Evolutionary conservation across 2,329 filamentous ascomycete genomes (phyloP).

Genomic region (Microsporum ferrugineum): DNA sequence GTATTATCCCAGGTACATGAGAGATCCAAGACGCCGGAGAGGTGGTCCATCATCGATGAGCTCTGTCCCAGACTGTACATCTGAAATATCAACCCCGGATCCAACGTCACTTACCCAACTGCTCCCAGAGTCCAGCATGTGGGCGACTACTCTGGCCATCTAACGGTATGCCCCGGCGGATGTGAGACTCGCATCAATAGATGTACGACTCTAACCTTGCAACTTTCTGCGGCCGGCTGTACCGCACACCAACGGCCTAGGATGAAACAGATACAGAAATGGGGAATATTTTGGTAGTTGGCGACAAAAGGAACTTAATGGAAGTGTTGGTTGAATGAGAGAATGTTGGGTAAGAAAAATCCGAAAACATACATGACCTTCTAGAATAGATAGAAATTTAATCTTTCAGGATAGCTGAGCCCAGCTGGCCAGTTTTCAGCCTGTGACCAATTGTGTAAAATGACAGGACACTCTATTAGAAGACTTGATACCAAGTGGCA

Average conservation of each 20-base stretch:
- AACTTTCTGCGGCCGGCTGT: background rate
- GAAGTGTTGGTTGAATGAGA: background rate
- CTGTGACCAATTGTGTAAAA: background rate
- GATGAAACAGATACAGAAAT: no score
- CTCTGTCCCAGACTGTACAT: background rate
- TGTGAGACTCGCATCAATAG: background rate
- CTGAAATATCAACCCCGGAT: background rate
- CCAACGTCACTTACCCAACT: background rate
- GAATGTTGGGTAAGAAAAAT: background rate
- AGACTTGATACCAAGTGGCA: background rate
- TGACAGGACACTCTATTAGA: background rate
- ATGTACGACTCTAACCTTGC: background rate
- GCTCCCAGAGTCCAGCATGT: background rate
- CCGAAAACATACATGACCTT: background rate
- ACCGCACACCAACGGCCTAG: no score
- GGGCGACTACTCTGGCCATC: background rate
- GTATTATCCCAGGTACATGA: background rate
- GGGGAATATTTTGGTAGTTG: no score
- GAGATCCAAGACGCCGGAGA: background rate
- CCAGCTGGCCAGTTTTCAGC: background rate
- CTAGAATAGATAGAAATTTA: background rate
- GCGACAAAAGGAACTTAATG: background rate
- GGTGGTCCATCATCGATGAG: no score
- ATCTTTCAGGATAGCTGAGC: background rate
- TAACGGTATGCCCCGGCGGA: background rate